phyloP scores from a whole-genome alignment of 805 yeast genomes.

The Wickerhamomyces pijperi region DNA sequence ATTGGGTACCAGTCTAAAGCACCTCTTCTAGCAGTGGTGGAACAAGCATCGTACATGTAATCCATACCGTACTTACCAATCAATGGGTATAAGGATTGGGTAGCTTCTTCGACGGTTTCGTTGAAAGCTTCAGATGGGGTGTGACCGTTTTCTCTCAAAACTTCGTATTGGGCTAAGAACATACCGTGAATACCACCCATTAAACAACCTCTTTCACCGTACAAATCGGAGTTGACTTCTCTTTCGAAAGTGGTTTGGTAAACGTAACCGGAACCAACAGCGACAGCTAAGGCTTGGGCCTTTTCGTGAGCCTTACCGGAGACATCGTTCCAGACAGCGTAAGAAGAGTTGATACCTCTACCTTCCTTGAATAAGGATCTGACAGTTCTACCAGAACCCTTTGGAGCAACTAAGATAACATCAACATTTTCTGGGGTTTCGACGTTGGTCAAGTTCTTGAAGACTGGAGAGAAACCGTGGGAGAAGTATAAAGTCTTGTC shows the following conservation, averaged over 20 bases:
- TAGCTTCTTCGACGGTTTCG: constrained; percentile 99
- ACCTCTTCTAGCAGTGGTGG: constrained; percentile 99
- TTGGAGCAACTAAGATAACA: constrained; percentile 98
- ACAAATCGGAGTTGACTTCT: constrained; percentile 97
- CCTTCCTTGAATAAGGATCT: constrained; percentile 99
- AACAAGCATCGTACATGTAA: constrained; percentile 99
- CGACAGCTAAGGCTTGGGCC: constrained; percentile 97
- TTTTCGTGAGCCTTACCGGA: constrained; percentile 98
- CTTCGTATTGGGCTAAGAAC: constrained; percentile 99
- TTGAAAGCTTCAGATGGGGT: constrained; percentile 99
- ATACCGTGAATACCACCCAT: constrained; percentile 99
- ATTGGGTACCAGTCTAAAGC: constrained; percentile 99
- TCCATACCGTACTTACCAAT: constrained; percentile 99
- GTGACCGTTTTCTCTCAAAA: constrained; percentile 98
- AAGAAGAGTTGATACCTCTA: constrained; percentile 99
- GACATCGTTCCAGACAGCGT: constrained; percentile 99
- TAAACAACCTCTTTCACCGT: constrained; percentile 99
- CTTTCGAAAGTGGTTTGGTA: constrained; percentile 99
- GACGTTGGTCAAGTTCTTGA: constrained; percentile 94
- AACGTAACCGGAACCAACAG: constrained; percentile 99
- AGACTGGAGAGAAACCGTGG: constrained; percentile 99
- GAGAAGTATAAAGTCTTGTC: constrained; percentile 98
- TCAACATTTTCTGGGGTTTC: constrained; percentile 92
- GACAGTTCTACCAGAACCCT: constrained; percentile 99
- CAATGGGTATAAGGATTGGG: constrained; percentile 98